Evolutionary conservation across 1,284 basidiomycete genomes (phyloP), one percentile per base, ranked within the genome.

Genomic region (Puccinia coronata): DNA sequence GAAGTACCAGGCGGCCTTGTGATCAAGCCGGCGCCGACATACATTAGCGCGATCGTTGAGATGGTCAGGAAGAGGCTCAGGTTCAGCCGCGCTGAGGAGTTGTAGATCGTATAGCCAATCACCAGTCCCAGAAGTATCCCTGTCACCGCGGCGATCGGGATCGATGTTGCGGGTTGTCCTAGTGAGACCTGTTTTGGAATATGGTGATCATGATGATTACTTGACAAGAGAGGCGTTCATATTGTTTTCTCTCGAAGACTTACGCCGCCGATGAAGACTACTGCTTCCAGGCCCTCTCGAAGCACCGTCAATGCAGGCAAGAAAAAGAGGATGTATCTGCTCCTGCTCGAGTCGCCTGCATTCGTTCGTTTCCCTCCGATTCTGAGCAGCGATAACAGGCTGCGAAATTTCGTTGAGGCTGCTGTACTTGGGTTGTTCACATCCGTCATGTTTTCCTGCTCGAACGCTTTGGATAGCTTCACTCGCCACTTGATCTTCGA

Each of bases 261-360:
- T 79, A 88, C 95, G 81, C 95, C 95, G 25, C 95, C 93, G 74
- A 97, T 94, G 85, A 97, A 97, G 82, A 98, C 89, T 82, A 97
- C 92, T 0, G 93, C 94, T 87, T 98, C 95, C 83, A 97, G 89
- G 85, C 95, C 95, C 88, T 98, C 95, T 83, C 95, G 91, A 55
- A 96, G 88, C 53, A 98, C 93, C 4, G 95, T 96, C 85, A 97
- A 90, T 83, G 95, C 87, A 0, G 95, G 95, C 9, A 98, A 89
- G 75, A 95, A 85, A 88, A 98, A 94, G 55, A 98, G 89, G 0
- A 91, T 90, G 91, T 93, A 97, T 88, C 91, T 92, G 20, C 77
- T 80, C 23, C 69, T 83, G 72, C 25, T 82, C 49, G 2, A 70
- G 63, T 71, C 47, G 20, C 2, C 43, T 12, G 69, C 51, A 34